Base-by-base conservation (phyloP, 805 yeast genomes). In the Starmerella sirachaensis region DNA sequence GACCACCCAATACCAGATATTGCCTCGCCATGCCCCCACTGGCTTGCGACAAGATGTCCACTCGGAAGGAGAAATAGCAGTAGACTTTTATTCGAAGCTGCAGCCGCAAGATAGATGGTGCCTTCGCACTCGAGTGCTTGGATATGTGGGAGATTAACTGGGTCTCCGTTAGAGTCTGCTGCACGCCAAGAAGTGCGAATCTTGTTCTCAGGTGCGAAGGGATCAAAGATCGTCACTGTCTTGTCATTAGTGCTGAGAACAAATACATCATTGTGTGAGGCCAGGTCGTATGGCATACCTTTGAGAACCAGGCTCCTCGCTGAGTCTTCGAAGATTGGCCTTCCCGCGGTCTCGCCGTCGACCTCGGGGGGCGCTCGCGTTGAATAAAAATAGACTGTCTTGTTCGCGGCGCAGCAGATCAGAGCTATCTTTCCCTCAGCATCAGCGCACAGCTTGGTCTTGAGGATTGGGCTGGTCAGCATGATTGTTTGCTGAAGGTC, bases 11-110 rank as follows among this genome's bases (percentile, higher is more conserved):
- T 40, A 0, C 71, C 68, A 11, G 69, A 52, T 5, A 75, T 64
- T 1, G 66, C 54, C 27, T 75, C 74, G 1, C 75, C 65, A 45
- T 70, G 76, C 0, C 72, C 86, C 78, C 79, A 78, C 32, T 63
- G 68, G 0, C 67, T 61, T 6, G 70, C 63, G 8, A 73, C 30
- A 8, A 64, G 64, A 34, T 58, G 68, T 1, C 76, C 78, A 6
- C 60, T 61, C 1, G 48, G 39, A 43, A 64, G 68, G 20, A 63
- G 62, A 49, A 68, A 74, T 2, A 64, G 48, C 18, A 80, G 56
- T 2, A 78, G 54, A 19, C 79, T 68, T 51, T 74, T 75, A 52
- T 78, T 85, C 0, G 71, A 54, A 2, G 72, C 59, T 10, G 57
- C 38, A 0, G 56, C 63, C 1, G 54, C 46, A 14, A 61, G 38